Evolutionary conservation across 2,329 filamentous ascomycete species (phyloP), one percentile per base, ranked within the genome.

Genomic region (Hypomyces rosellus): DNA sequence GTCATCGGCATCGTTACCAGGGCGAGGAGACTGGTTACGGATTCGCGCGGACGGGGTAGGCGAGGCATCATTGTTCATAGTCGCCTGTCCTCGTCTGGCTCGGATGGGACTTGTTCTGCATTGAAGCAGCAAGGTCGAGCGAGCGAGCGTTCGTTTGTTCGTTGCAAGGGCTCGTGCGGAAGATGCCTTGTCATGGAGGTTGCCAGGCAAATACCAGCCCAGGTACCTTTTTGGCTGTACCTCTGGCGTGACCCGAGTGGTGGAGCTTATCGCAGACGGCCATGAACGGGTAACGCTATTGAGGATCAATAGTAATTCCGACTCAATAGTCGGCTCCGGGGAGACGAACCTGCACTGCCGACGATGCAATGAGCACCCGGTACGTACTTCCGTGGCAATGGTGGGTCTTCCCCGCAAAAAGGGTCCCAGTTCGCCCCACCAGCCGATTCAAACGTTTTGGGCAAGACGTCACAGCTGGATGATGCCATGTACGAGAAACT

Each of bases 21-120:
- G 45, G 47, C 34, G 12, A 50, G 57, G 48, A 30, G 52, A 37
- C 33, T 57, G 52, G 48, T 57, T 58, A 55, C 57, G 56, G 47
- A 54, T 55, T 56, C 54, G 66, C 62, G 68, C 67, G 60, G 69
- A 63, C 61, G 68, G 65, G 63, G 60, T 68, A 62, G 71, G 63
- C 62, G 69, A 65, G 59, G 68, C 64, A 68, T 76, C 74, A 75
- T 77, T 64, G 74, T 69, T 76, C 74, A 77, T 77, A 69, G 70
- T 73, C 62, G 65, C 58, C 55, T 58, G 55, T 64, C 62, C 63
- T 65, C 66, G 66, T 67, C 57, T 59, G 62, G 54, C 58, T 57
- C 49, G 59, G 52, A 54, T 51, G 59, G 61, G 61, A 56, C 57
- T 41, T 34, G 44, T 36, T 48, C 51, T 51, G 51, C 51, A 53